A percentile compares a stretch with the other conserved stretches of the same genome.
Conservation (phyloP, 495 filamentous ascomycete genomes). For the Talaromyces nanjingensis region DNA sequence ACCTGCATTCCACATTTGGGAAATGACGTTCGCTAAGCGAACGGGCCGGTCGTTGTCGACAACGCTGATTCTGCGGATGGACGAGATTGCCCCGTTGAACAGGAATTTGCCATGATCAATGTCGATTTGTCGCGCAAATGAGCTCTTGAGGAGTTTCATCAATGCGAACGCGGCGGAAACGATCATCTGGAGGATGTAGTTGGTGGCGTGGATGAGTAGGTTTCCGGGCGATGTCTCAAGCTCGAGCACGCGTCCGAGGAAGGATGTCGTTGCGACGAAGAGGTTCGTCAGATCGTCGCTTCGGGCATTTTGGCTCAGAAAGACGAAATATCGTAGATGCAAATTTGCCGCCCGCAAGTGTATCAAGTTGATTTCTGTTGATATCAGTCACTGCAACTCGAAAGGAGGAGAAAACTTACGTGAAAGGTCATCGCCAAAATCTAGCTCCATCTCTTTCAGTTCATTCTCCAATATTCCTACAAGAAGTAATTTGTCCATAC, state of each 20-base stretch:
- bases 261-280: conserved; percentile 52
- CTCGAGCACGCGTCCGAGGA: conserved; percentile 39
- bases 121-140: conserved; percentile 59
- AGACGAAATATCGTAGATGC: conserved; percentile 41
- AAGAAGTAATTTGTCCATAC: conserved; percentile 61
- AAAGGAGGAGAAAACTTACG: conserved; percentile 29
- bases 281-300: conserved; percentile 63
- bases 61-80: conserved; percentile 74
- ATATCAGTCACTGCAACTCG: conserved; percentile 53
- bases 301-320: conserved; percentile 51
- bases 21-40: conserved; percentile 38
- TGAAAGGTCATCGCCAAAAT: conserved; percentile 36
- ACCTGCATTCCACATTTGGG: conserved; percentile 44
- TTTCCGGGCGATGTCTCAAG: conserved; percentile 41
- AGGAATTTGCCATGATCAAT: conserved; percentile 67
- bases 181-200: conserved; percentile 91
- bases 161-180: conserved; percentile 80
- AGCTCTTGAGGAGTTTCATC: conserved; percentile 79
- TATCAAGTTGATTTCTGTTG: conserved; percentile 53
- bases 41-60: conserved; percentile 77
- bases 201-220: conserved; percentile 66
- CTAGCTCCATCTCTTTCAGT: conserved; percentile 45
- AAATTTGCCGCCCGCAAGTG: conserved; percentile 40
- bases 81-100: conserved; percentile 70
- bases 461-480: conserved; percentile 49